Percentiles rank a stretch among this genome's conserved stretches.
Evolutionary conservation across 305 asterid genomes (phyloP).

Genomic region (Fraxinus platypoda): DNA sequence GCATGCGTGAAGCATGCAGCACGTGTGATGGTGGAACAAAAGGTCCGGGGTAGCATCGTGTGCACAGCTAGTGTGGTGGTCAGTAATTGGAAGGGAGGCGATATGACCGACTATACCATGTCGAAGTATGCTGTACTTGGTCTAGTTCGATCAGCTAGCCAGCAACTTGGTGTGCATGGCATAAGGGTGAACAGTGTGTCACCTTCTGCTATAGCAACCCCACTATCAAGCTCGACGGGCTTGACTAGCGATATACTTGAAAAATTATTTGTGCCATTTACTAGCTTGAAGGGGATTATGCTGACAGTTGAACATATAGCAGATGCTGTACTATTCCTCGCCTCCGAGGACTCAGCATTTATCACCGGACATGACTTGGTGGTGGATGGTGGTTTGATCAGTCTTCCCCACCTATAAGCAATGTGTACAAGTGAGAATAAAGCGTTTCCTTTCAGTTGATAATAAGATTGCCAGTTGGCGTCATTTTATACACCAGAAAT

Average conservation of each 20-base stretch:
- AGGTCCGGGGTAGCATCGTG: constrained; percentile 35
- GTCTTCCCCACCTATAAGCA: constrained; percentile 16
- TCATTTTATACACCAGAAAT: not conserved
- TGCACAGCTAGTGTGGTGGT: constrained; percentile 41
- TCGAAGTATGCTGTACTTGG: constrained; percentile 49
- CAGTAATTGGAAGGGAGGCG: constrained; percentile 11
- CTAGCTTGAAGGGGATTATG: constrained; percentile 38
- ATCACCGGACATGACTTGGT: constrained; percentile 38
- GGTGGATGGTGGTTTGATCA: constrained; percentile 43
- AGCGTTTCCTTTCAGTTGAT: not conserved
- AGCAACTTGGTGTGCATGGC: constrained; percentile 43
- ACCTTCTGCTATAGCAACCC: constrained; percentile 33
- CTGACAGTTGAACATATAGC: constrained; percentile 35
- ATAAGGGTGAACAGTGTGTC: constrained; percentile 46
- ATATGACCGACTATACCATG: constrained; percentile 36
- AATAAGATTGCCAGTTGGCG: not conserved
- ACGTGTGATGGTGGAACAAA: constrained; percentile 39
- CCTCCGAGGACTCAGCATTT: constrained; percentile 42
- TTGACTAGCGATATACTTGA: not conserved
- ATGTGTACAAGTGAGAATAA: not conserved
- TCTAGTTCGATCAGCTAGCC: constrained; percentile 33
- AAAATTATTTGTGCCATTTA: not conserved
- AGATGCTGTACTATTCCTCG: constrained; percentile 39
- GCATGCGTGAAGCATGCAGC: constrained; percentile 45
- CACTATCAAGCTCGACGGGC: not conserved